These are phyloP conservation scores for Lophiostoma macrostomum DNA, from an alignment of 495 filamentous ascomycete species.

Conservation along the genomic window DNA sequence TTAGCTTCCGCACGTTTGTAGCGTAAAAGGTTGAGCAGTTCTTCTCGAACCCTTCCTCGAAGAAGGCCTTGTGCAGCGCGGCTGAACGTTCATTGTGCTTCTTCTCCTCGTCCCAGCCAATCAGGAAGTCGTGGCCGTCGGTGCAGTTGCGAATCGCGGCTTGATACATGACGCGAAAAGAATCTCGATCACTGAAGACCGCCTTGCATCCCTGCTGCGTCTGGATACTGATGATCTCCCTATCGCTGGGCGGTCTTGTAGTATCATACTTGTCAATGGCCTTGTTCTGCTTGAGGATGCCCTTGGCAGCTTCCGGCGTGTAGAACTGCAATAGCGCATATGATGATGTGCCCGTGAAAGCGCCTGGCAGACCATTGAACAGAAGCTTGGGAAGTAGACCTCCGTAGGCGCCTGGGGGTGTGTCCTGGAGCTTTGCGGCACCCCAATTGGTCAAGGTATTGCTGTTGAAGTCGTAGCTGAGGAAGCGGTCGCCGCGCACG, in stretches of 20 bases:
- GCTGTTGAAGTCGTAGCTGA: slow-evolving; percentile 39
- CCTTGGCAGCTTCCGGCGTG: slow-evolving; percentile 47
- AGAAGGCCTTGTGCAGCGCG: slow-evolving; percentile 43
- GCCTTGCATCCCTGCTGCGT: slow-evolving; percentile 44
- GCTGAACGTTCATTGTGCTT: slow-evolving; percentile 37
- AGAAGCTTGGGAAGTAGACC: slow-evolving; percentile 37
- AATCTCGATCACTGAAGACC: slow-evolving; percentile 43
- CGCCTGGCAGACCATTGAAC: slow-evolving; percentile 29
- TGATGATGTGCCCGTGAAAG: slow-evolving; percentile 39
- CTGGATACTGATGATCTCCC: slow-evolving; percentile 38
- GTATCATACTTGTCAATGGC: slow-evolving; percentile 41
- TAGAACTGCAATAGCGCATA: slow-evolving; percentile 45
- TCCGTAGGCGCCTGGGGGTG: slow-evolving; percentile 36
- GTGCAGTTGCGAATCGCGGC: slow-evolving; percentile 40
- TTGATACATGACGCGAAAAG: slow-evolving; percentile 44
- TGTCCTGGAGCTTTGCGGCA: slow-evolving; percentile 31
- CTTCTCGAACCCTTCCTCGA: slow-evolving; percentile 43
- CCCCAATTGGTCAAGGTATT: slow-evolving; percentile 40
- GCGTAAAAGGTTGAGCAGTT: slow-evolving; percentile 41
- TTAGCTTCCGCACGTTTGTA: slow-evolving; percentile 38
- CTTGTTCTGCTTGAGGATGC: slow-evolving; percentile 53
- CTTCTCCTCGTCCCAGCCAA: slow-evolving; percentile 43
- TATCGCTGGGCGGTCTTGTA: slow-evolving; percentile 33
- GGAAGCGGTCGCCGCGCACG: slow-evolving; percentile 37
- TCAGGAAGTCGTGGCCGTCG: slow-evolving; percentile 44